Conservation (phyloP, 441 rosid species). For the Eruca vesicaria region DNA sequence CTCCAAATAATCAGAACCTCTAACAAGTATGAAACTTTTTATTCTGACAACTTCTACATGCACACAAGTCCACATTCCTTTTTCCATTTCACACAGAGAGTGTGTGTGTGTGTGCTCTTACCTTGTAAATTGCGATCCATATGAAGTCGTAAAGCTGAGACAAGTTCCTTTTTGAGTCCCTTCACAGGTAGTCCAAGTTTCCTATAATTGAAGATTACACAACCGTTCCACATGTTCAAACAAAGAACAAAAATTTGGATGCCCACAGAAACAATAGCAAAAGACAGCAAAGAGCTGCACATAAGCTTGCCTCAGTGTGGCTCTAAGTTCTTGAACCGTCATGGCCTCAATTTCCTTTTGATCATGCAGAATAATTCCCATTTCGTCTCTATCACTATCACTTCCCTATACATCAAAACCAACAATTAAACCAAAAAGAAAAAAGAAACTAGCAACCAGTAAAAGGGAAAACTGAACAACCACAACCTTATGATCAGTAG, state of each 20-base stretch:
- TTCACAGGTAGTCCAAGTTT: neutral
- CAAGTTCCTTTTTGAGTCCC: neutral
- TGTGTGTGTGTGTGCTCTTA: conserved; percentile 6
- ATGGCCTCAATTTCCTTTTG: conserved; percentile 48
- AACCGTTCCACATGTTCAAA: conserved; percentile 1
- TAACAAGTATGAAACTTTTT: neutral
- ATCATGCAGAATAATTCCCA: conserved; percentile 45
- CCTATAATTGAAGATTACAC: conserved; percentile 7
- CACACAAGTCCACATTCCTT: neutral
- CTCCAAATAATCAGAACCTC: neutral
- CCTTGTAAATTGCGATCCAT: neutral
- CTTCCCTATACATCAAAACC: conserved; percentile 14
- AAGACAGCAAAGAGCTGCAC: neutral
- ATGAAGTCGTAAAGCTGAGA: neutral
- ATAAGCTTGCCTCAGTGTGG: conserved; percentile 54
- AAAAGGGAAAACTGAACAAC: neutral
- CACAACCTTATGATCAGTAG: neutral
- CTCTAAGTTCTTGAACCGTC: conserved; percentile 77
- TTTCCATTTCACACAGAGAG: neutral
- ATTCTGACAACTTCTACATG: neutral
- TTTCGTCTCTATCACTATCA: conserved; percentile 26
- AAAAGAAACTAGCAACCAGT: neutral
- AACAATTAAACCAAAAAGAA: neutral
- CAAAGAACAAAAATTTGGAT: neutral
- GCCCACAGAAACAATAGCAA: neutral